Conservation (phyloP, 2,329 filamentous ascomycete species). For the Colletotrichum falcatum region DNA sequence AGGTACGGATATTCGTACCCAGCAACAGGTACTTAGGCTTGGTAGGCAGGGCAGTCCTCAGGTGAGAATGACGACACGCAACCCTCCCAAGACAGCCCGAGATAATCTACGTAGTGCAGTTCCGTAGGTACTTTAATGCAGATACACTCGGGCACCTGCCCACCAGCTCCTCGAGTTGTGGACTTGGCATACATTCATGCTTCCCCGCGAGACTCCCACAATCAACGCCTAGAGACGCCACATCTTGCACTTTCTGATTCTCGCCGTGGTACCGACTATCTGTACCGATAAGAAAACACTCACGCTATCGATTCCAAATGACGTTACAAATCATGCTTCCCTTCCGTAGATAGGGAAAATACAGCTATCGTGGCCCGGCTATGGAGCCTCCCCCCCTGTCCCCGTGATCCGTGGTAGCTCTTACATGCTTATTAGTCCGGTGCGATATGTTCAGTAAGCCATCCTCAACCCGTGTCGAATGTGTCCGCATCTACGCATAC, state of each 20-base stretch:
- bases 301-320: not conserved
- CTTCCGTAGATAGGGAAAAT: not conserved
- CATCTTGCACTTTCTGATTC: not conserved
- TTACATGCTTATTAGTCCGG: too few species aligned
- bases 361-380: not conserved
- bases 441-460: too few species aligned
- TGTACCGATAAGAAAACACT: conserved; percentile 11
- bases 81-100: not conserved
- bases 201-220: not conserved
- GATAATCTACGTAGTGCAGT: too few species aligned
- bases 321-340: not conserved
- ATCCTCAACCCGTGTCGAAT: not conserved
- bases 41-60: not conserved
- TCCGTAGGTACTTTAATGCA: too few species aligned
- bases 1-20: too few species aligned
- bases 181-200: not conserved
- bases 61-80: conserved; percentile 18
- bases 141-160: too few species aligned
- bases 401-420: too few species aligned
- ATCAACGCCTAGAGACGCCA: not conserved
- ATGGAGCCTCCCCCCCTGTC: not conserved
- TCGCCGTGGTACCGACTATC: not conserved
- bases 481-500: not conserved
- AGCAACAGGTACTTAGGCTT: too few species aligned
- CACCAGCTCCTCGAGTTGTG: not conserved